phyloP scores from a whole-genome alignment of 352 stramenopile genomes.

The Globisporangium lucens region DNA sequence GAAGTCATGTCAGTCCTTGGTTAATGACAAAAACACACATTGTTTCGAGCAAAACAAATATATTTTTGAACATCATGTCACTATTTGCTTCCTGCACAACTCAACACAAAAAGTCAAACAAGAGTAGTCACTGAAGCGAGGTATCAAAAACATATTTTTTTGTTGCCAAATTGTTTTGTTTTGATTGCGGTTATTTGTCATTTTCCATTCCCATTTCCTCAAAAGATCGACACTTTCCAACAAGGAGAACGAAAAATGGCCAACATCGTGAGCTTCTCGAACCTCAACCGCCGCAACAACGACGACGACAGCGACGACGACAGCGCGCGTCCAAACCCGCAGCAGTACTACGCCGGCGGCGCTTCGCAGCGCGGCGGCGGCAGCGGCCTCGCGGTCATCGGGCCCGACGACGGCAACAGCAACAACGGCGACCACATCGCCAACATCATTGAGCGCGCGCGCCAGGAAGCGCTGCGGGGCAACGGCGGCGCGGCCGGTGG shows the following conservation, averaged over 20 bases:
- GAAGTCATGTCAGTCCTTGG: too few relatives aligned
- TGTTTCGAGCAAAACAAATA: too few relatives aligned
- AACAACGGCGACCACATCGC: slow-evolving; percentile 50
- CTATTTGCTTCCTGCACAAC: not conserved
- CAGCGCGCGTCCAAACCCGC: slow-evolving; percentile 32
- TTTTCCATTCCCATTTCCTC: not conserved
- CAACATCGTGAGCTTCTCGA: slow-evolving; percentile 83
- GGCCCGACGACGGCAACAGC: slow-evolving; percentile 33
- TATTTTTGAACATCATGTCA: too few relatives aligned
- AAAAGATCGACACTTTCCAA: slow-evolving; percentile 1
- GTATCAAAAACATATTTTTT: not conserved
- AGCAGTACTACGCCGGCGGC: slow-evolving; percentile 76
- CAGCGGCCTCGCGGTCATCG: slow-evolving; percentile 74
- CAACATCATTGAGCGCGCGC: slow-evolving; percentile 84
- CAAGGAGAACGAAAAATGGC: slow-evolving; percentile 34
- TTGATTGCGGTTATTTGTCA: not conserved
- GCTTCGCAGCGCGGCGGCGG: slow-evolving; percentile 64
- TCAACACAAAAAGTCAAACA: not conserved
- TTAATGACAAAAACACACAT: too few relatives aligned
- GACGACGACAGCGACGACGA: slow-evolving; percentile 30
- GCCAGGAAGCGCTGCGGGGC: slow-evolving; percentile 50
- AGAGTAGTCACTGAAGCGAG: not conserved
- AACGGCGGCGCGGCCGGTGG: slow-evolving; percentile 20
- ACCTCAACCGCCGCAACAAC: slow-evolving; percentile 41
- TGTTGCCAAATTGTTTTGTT: not conserved